Base-by-base conservation (phyloP, 1,139 yeast species). In the Pichia sp. region DNA sequence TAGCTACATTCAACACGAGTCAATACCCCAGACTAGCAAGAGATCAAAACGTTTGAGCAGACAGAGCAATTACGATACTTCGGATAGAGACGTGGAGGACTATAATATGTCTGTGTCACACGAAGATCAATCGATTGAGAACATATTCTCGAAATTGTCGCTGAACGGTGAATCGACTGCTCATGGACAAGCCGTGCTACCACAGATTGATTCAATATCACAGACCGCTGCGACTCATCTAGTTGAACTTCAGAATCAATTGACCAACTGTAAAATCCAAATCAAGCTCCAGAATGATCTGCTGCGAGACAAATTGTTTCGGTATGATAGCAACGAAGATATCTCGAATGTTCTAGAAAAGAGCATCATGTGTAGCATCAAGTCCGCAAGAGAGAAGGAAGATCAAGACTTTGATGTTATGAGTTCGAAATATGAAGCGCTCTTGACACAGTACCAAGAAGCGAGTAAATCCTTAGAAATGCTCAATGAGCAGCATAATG, bases 231-330 rank as follows among this genome's bases (percentile, higher is more conserved):
- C 37, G 3, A 28, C 36, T 16, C 61, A 59, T 27, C 38, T 56
- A 5, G 54, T 49, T 29, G 49, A 43, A 3, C 40, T 60, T 8
- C 55, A 57, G 29, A 57, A 55, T 40, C 58, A 59, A 35, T 45
- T 60, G 11, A 60, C 58, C 1, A 56, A 59, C 46, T 58, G 58
- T 41, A 58, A 54, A 48, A 54, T 60, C 27, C 62, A 60, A 39
- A 42, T 60, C 29, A 54, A 54, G 35, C 37, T 60, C 33, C 61
- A 57, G 39, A 52, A 53, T 29, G 60, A 57, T 40, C 43, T 59
- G 28, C 41, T 60, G 37, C 23, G 55, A 29, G 55, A 55, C n/a
- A 47, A 48, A 35, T 48, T 52, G 7, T 33, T 35, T 5, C 33
- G 38, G 9, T 16, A 23, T 34, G 8, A 42, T 38, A 23, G 10